These are phyloP conservation scores for Aspergillus melleus DNA, from an alignment of 2,329 filamentous ascomycete species.

Conservation along the genomic window DNA sequence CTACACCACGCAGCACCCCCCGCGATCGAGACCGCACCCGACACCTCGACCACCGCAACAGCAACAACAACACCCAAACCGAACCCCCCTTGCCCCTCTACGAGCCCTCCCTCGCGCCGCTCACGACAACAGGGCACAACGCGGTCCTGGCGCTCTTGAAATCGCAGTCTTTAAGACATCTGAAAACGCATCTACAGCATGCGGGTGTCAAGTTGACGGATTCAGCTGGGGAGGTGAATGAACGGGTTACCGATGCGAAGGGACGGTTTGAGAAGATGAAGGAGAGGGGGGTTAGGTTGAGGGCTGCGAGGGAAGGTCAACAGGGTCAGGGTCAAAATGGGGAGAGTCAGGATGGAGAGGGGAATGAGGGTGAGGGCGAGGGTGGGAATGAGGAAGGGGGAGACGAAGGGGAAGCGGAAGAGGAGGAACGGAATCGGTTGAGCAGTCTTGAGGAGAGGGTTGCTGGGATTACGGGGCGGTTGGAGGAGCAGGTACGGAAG, in stretches of 20 bases:
- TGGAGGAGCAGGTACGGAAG: constrained; percentile 60
- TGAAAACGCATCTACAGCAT: constrained; percentile 51
- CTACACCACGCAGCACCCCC: neutral
- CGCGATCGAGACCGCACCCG: neutral
- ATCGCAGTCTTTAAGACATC: constrained; percentile 41
- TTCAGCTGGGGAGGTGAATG: constrained; percentile 57
- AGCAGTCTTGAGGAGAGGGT: constrained; percentile 49
- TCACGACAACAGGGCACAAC: constrained; percentile 49
- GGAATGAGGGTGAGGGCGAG: constrained; percentile 14
- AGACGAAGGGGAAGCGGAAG: constrained; percentile 34
- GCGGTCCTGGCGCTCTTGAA: constrained; percentile 48
- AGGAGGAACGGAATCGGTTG: constrained; percentile 42
- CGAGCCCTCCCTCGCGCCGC: constrained; percentile 53
- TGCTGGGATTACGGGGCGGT: constrained; percentile 51
- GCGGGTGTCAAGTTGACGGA: constrained; percentile 50
- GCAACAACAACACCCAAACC: too few relatives aligned
- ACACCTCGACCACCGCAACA: neutral
- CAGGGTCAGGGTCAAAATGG: neutral
- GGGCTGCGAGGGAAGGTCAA: constrained; percentile 10
- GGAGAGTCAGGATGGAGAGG: constrained; percentile 18
- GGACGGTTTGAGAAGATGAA: constrained; percentile 37
- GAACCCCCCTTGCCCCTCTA: constrained; percentile 49
- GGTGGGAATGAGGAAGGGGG: constrained; percentile 28
- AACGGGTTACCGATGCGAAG: constrained; percentile 47
- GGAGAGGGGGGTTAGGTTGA: constrained; percentile 28